phyloP scores from a whole-genome alignment of 78 protist genomes.

The Blattamonas nauphoetae region DNA sequence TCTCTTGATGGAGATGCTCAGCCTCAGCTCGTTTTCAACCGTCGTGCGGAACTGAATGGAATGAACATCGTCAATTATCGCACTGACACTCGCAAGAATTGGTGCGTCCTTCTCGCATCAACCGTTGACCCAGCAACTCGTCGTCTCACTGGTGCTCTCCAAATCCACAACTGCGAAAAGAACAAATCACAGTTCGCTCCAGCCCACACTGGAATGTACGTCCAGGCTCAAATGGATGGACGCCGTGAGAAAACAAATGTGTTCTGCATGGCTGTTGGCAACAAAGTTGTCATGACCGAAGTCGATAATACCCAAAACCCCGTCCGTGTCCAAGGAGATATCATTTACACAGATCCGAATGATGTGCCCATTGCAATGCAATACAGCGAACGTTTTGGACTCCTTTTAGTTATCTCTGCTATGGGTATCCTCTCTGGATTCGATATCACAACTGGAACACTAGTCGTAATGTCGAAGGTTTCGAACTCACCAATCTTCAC shows the following conservation, averaged over 20 bases:
- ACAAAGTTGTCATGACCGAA: constrained; percentile 58
- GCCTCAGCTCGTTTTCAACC: constrained; percentile 83
- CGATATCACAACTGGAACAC: constrained; percentile 75
- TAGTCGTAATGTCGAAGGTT: constrained; percentile 73
- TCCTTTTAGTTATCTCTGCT: constrained; percentile 81
- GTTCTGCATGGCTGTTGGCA: constrained; percentile 63
- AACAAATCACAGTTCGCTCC: constrained; percentile 71
- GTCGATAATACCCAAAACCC: constrained; percentile 34
- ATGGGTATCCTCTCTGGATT: constrained; percentile 75
- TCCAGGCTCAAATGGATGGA: constrained; percentile 49
- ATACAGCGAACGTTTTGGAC: constrained; percentile 53
- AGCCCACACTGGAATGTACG: constrained; percentile 87
- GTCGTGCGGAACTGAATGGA: constrained; percentile 55
- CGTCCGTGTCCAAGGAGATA: constrained; percentile 54
- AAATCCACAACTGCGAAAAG: constrained; percentile 82
- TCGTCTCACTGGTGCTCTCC: constrained; percentile 72
- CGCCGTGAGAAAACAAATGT: constrained; percentile 52
- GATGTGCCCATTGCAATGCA: constrained; percentile 97
- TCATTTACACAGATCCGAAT: constrained; percentile 65
- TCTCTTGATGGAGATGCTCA: constrained; percentile 65
- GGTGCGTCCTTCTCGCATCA: constrained; percentile 83
- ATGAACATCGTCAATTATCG: constrained; percentile 90
- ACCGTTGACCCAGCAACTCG: constrained; percentile 38
- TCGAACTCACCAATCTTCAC: constrained; percentile 74
- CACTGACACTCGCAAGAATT: constrained; percentile 55